Evolutionary conservation across 202 grass and related monocot species (phyloP).

Genomic region (Cymbopogon flexuosus): DNA sequence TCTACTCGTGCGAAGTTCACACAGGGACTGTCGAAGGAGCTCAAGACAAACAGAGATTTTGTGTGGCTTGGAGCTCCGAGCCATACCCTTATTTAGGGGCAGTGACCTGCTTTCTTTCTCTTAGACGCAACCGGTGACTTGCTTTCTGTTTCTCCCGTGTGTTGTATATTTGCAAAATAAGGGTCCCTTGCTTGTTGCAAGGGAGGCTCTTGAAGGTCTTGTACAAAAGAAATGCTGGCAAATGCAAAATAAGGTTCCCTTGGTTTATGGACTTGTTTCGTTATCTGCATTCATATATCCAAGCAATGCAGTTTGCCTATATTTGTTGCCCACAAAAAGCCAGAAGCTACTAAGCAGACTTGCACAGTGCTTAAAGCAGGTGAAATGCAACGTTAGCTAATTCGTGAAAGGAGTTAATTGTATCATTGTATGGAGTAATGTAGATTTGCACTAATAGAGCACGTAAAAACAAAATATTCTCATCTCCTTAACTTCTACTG

Average conservation of each 20-base stretch:
- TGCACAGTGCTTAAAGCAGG: background rate
- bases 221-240: constrained; percentile 9
- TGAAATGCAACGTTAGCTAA: no score
- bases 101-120: background rate
- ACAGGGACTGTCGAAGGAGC: background rate
- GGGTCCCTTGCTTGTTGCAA: background rate
- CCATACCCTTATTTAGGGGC: background rate
- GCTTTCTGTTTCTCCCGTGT: background rate
- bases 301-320: no score
- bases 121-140: background rate
- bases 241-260: background rate
- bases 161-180: constrained; percentile 38
- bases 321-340: background rate
- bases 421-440: no score
- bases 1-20: background rate
- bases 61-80: background rate
- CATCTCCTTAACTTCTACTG: background rate
- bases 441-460: background rate
- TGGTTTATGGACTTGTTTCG: background rate
- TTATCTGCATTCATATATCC: background rate
- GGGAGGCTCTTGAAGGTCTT: constrained; percentile 5
- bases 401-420: background rate
- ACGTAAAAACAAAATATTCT: background rate
- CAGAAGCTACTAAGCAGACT: no score
- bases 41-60: background rate